These are phyloP conservation scores for Starmerella stigmatis DNA, from an alignment of 805 yeast species.

Conservation along the genomic window DNA sequence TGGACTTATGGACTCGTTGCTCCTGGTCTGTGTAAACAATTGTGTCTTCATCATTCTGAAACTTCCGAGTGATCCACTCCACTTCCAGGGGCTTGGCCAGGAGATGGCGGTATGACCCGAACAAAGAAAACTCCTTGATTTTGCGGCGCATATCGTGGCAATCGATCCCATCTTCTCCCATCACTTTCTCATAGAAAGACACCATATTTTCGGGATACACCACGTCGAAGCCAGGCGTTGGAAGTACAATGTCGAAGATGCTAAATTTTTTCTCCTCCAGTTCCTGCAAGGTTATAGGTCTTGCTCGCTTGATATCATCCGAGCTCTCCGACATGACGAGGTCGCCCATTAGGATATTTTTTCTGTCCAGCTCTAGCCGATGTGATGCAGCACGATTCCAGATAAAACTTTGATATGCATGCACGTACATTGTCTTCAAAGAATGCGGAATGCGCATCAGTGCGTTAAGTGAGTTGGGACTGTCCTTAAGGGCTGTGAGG, in stretches of 20 bases:
- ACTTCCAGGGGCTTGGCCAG: constrained; percentile 55
- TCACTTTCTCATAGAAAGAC: constrained; percentile 54
- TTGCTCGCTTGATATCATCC: constrained; percentile 54
- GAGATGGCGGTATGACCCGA: constrained; percentile 78
- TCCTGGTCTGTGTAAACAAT: constrained; percentile 72
- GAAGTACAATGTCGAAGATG: constrained; percentile 77
- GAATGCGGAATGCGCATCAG: constrained; percentile 86
- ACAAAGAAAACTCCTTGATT: constrained; percentile 76
- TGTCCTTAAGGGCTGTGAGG: constrained; percentile 47
- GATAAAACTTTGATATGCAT: constrained; percentile 90
- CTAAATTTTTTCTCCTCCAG: constrained; percentile 45
- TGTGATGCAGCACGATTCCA: constrained; percentile 85
- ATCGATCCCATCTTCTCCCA: constrained; percentile 71
- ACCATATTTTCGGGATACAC: constrained; percentile 65
- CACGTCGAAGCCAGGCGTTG: constrained; percentile 96
- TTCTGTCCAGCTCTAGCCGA: constrained; percentile 52
- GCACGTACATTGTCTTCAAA: constrained; percentile 87
- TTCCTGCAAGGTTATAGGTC: constrained; percentile 67
- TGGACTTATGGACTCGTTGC: constrained; percentile 31
- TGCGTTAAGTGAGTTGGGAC: constrained; percentile 55
- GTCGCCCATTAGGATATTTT: constrained; percentile 19
- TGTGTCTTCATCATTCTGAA: constrained; percentile 55
- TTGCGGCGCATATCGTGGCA: constrained; percentile 77
- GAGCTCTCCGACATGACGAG: constrained; percentile 28
- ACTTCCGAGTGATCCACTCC: constrained; percentile 52